These are phyloP conservation scores for Alternaria viburni DNA, from an alignment of 2,329 filamentous ascomycete species.

Conservation along the genomic window DNA sequence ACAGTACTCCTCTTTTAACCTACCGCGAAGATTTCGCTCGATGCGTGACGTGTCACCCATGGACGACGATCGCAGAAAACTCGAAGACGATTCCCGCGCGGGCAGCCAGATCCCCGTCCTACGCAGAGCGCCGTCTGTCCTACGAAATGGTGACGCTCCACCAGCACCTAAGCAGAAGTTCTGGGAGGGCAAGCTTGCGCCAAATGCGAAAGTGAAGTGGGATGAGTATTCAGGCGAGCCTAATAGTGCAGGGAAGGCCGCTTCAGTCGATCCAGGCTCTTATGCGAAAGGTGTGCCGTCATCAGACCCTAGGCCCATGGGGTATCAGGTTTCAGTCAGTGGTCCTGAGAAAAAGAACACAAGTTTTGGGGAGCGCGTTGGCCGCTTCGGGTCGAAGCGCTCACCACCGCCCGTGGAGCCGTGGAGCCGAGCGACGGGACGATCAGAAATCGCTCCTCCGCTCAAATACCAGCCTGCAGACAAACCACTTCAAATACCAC, in stretches of 20 bases:
- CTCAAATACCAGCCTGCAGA: constrained; percentile 66
- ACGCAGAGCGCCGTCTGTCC: constrained; percentile 36
- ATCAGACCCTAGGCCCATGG: constrained; percentile 28
- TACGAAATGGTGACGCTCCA: constrained; percentile 22
- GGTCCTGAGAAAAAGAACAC: constrained; percentile 38
- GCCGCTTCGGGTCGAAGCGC: constrained; percentile 30
- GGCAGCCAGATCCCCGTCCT: constrained; percentile 44
- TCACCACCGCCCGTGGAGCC: constrained; percentile 51
- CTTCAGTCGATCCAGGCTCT: constrained; percentile 62
- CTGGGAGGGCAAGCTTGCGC: constrained; percentile 45
- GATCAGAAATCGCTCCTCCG: constrained; percentile 67
- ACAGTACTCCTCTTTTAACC: constrained; percentile 19
- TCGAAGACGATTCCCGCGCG: constrained; percentile 5
- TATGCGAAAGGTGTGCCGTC: constrained; percentile 30
- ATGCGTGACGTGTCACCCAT: constrained; percentile 50
- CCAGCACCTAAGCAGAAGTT: constrained; percentile 39
- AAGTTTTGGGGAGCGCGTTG: constrained; percentile 37
- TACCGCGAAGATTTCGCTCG: constrained; percentile 39
- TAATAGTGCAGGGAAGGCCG: constrained; percentile 59
- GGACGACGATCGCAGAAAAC: constrained; percentile 41
- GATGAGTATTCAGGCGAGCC: constrained; percentile 72
- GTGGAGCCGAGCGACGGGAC: constrained; percentile 77
- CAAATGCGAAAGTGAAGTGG: constrained; percentile 57
- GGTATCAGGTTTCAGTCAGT: constrained; percentile 43
- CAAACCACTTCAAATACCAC: constrained; percentile 61